A percentile compares a stretch with the other conserved stretches of the same genome.
phyloP scores from a whole-genome alignment of 129 eudicot genomes.

The Logfia minima region DNA sequence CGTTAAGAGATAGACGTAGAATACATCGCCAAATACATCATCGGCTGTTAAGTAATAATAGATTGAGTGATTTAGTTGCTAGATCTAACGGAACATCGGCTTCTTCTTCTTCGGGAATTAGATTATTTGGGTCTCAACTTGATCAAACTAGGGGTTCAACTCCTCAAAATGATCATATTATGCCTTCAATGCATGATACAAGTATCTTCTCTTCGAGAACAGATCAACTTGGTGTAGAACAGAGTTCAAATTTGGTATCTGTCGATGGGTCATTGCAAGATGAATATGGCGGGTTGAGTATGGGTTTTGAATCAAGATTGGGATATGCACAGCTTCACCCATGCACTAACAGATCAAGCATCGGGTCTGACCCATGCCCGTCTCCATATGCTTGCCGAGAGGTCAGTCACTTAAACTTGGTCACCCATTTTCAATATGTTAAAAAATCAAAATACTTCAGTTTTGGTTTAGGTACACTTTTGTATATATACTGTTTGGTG shows the following conservation, averaged over 20 bases:
- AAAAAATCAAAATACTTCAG: conserved; percentile 38
- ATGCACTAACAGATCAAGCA: conserved; percentile 52
- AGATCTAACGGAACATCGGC: conserved; percentile 31
- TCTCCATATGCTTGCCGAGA: conserved; percentile 56
- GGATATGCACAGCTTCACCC: conserved; percentile 53
- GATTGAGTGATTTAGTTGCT: conserved; percentile 40
- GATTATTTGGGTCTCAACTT: conserved; percentile 58
- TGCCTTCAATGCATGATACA: background rate
- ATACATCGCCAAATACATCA: conserved; percentile 58
- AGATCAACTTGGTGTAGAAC: background rate
- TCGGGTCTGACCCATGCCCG: background rate
- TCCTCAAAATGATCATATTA: conserved; percentile 36
- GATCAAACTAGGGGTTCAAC: conserved; percentile 46
- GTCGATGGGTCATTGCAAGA: conserved; percentile 16
- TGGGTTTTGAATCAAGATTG: background rate
- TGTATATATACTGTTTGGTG: background rate
- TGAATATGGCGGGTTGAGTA: conserved; percentile 26
- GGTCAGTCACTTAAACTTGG: conserved; percentile 43
- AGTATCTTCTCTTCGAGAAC: background rate
- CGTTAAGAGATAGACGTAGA: conserved; percentile 64
- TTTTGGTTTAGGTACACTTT: background rate
- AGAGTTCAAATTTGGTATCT: background rate
- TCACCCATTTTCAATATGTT: background rate
- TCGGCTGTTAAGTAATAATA: conserved; percentile 37
- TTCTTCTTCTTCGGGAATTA: conserved; percentile 39